These are phyloP conservation scores for Geotrichum phurueaensis DNA, from an alignment of 1,139 yeast genomes.

Conservation along the genomic window DNA sequence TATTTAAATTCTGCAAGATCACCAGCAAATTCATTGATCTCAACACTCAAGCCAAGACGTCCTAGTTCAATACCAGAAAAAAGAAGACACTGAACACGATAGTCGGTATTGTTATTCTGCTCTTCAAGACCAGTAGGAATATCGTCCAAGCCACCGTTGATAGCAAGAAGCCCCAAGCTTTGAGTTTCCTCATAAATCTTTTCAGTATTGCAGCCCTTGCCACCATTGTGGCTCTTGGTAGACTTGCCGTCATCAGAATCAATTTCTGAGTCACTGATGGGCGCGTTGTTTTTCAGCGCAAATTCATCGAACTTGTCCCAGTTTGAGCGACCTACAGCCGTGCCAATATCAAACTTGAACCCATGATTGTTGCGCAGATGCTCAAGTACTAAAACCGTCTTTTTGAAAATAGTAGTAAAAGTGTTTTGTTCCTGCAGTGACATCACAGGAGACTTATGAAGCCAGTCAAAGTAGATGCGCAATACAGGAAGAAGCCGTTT, in stretches of 20 bases:
- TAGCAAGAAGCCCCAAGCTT: slow-evolving; percentile 14
- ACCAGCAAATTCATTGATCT: slow-evolving; percentile 13
- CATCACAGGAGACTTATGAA: slow-evolving; percentile 11
- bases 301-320: slow-evolving; percentile 14
- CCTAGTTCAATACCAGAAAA: slow-evolving; percentile 18
- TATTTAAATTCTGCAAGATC: slow-evolving; percentile 12
- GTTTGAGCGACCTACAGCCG: slow-evolving; percentile 18
- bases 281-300: not conserved
- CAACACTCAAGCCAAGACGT: slow-evolving; percentile 9
- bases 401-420: not conserved
- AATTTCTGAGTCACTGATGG: not conserved
- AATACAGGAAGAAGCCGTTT: slow-evolving; percentile 7
- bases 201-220: not conserved
- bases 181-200: slow-evolving; percentile 15
- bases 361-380: slow-evolving; percentile 10
- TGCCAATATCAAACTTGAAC: slow-evolving; percentile 16
- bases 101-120: slow-evolving; percentile 2
- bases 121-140: slow-evolving; percentile 17
- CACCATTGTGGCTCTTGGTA: not conserved
- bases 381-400: slow-evolving; percentile 9
- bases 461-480: slow-evolving; percentile 17
- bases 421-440: not conserved
- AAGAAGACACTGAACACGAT: slow-evolving; percentile 16
- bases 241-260: slow-evolving; percentile 7
- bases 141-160: slow-evolving; percentile 18